phyloP scores from a whole-genome alignment of 495 filamentous ascomycete species.

The Evansstolkia leycettana region DNA sequence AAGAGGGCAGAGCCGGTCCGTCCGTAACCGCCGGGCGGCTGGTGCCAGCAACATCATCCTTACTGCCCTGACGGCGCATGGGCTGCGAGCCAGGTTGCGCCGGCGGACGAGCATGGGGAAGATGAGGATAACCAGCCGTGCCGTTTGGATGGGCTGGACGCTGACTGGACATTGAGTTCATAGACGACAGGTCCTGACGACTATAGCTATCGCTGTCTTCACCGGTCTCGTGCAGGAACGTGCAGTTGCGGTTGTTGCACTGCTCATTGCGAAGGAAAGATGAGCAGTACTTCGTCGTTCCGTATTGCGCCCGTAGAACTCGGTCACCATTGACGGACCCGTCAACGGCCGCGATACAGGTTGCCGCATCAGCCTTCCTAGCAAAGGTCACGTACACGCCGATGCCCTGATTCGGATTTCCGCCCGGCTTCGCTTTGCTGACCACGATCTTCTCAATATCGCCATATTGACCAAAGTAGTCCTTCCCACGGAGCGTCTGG shows the following conservation, averaged over 20 bases:
- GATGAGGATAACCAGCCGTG: conserved; percentile 10
- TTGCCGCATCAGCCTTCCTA: conserved; percentile 71
- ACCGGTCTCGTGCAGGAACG: conserved; percentile 93
- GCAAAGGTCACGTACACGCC: conserved; percentile 97
- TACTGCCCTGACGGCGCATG: conserved; percentile 62
- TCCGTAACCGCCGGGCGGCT: conserved; percentile 44
- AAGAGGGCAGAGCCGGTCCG: conserved; percentile 76
- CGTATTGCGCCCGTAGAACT: conserved; percentile 79
- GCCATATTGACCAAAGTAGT: conserved; percentile 98
- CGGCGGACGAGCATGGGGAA: conserved; percentile 16
- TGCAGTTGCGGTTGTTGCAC: conserved; percentile 89
- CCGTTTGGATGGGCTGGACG: conserved; percentile 33
- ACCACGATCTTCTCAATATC: conserved; percentile 98
- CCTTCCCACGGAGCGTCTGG: conserved; percentile 68
- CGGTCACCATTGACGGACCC: conserved; percentile 84
- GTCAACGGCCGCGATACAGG: conserved; percentile 85
- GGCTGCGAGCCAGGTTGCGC: conserved; percentile 48
- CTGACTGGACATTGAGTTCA: conserved; percentile 79
- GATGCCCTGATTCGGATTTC: conserved; percentile 64
- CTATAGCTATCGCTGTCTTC: conserved; percentile 97
- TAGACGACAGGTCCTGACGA: conserved; percentile 87
- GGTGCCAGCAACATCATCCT: conserved; percentile 53
- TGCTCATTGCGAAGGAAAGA: conserved; percentile 87
- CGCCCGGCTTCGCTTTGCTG: conserved; percentile 75
- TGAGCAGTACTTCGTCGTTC: conserved; percentile 98